Conservation (phyloP, 331 rosid genomes). For the Prunus yedoensis region DNA sequence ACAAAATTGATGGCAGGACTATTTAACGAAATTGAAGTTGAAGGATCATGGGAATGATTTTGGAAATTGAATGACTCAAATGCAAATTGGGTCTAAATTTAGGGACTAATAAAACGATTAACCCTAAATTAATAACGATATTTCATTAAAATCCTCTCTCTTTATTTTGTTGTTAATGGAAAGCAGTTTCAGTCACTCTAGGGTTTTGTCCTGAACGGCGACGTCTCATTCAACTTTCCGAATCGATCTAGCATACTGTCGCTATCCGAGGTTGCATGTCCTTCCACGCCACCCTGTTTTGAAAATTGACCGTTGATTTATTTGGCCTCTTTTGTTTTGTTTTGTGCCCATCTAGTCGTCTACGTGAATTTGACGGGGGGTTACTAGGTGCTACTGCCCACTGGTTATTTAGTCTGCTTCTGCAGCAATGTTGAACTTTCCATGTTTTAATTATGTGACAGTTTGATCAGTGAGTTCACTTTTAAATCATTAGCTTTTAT, state of each 20-base stretch:
- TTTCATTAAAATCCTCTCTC: no score
- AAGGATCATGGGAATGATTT: no score
- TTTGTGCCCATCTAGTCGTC: neutral
- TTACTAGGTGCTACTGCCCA: neutral
- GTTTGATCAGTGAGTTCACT: neutral
- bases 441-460: no score
- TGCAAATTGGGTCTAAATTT: no score
- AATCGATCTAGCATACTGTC: constrained; percentile 17
- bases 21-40: no score
- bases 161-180: neutral
- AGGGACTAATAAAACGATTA: no score
- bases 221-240: constrained; percentile 27
- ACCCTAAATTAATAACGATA: no score
- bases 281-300: constrained; percentile 27
- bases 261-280: constrained; percentile 8
- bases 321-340: neutral
- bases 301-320: constrained; percentile 17
- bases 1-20: no score
- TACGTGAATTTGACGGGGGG: neutral
- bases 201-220: constrained; percentile 27
- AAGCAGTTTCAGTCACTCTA: constrained; percentile 3
- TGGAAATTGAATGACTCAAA: no score
- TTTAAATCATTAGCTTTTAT: neutral
- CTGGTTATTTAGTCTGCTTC: neutral
- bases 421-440: neutral